Evolutionary conservation across 2,329 filamentous ascomycete species (phyloP).

Genomic region (Ceratocystis albifundus): DNA sequence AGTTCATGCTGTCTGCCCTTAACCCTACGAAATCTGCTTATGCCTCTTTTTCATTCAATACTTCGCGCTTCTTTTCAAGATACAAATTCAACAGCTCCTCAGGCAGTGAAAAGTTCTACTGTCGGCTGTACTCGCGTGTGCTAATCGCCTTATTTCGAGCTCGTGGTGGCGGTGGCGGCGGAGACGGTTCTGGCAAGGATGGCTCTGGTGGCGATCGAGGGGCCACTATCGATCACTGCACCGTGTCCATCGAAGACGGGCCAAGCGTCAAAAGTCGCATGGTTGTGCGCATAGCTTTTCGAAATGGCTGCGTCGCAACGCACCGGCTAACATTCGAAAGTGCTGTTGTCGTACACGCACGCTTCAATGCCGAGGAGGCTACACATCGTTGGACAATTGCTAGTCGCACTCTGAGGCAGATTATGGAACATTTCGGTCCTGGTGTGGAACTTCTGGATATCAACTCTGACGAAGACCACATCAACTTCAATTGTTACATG

Average conservation of each 20-base stretch:
- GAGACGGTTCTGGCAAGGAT: conserved; percentile 46
- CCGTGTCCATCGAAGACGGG: conserved; percentile 61
- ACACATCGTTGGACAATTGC: conserved; percentile 62
- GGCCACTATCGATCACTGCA: conserved; percentile 60
- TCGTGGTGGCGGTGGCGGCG: conserved; percentile 47
- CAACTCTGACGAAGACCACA: conserved; percentile 58
- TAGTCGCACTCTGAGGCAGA: conserved; percentile 57
- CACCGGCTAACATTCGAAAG: conserved; percentile 67
- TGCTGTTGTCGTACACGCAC: conserved; percentile 61
- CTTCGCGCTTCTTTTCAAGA: conserved; percentile 57
- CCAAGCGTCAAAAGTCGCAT: conserved; percentile 60
- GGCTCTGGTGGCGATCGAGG: conserved; percentile 39
- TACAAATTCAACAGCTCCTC: conserved; percentile 54
- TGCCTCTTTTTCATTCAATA: conserved; percentile 57
- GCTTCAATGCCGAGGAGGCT: conserved; percentile 57
- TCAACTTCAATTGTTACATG: conserved; percentile 71
- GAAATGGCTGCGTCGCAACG: conserved; percentile 65
- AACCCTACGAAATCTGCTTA: conserved; percentile 76
- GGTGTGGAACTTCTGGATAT: conserved; percentile 73
- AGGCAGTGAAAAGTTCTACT: conserved; percentile 51
- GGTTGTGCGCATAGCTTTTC: conserved; percentile 60
- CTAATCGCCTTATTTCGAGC: conserved; percentile 65
- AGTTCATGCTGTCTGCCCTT: conserved; percentile 63
- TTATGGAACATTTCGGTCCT: conserved; percentile 70
- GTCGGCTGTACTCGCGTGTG: conserved; percentile 47